phyloP scores from a whole-genome alignment of 805 yeast genomes.

The Nakazawaea siamensis region DNA sequence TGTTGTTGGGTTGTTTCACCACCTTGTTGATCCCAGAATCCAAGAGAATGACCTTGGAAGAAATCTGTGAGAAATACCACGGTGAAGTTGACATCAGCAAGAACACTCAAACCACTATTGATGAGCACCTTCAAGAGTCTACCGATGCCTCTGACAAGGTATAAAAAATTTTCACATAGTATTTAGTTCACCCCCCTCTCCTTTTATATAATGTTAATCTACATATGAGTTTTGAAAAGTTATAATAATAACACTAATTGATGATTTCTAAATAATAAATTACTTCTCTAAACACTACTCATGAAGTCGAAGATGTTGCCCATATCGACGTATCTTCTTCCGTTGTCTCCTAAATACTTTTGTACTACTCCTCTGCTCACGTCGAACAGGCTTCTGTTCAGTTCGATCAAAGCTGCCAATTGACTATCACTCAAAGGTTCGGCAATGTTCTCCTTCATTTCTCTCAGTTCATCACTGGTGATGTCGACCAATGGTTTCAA shows the following conservation, averaged over 20 bases:
- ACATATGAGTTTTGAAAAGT: not conserved
- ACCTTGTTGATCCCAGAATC: slow-evolving; percentile 80
- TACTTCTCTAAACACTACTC: too few relatives aligned
- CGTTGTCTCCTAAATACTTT: slow-evolving; percentile 72
- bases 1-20: slow-evolving; percentile 68
- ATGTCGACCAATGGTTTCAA: slow-evolving; percentile 50
- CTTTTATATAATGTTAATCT: not conserved
- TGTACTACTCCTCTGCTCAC: slow-evolving; percentile 50
- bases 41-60: slow-evolving; percentile 84
- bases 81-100: slow-evolving; percentile 60
- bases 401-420: slow-evolving; percentile 69
- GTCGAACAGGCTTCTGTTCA: slow-evolving; percentile 57
- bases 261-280: too few relatives aligned
- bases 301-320: slow-evolving; percentile 65
- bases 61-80: slow-evolving; percentile 71
- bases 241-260: too few relatives aligned
- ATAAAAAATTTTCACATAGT: not conserved
- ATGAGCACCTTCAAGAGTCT: slow-evolving; percentile 5
- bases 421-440: slow-evolving; percentile 36
- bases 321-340: slow-evolving; percentile 86
- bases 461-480: slow-evolving; percentile 21
- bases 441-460: slow-evolving; percentile 16
- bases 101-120: slow-evolving; percentile 8
- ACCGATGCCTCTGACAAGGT: slow-evolving; percentile 9
- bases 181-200: not conserved